Base-by-base conservation (phyloP, 2,329 filamentous ascomycete species). In the Sarocladium kiliense region DNA sequence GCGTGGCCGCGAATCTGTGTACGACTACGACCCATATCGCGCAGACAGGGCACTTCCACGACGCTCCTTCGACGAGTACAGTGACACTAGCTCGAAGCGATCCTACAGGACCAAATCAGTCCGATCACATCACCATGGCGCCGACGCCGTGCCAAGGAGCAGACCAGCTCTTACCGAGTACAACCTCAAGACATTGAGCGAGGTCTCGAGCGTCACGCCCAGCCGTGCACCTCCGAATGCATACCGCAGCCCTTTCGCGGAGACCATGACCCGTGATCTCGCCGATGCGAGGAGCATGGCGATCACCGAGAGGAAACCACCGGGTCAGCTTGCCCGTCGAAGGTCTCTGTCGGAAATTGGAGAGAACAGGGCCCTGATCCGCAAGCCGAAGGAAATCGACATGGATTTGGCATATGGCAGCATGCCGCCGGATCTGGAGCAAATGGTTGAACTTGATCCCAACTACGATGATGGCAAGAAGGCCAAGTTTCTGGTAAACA, bases 351-450 rank as follows among this genome's bases (percentile, higher is more conserved):
- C 42, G 2, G 53, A 58, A n/a, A 6, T 55, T 21, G 26, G 36
- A 14, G 32, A 30, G 14, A 23, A 34, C 18, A 51, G 23, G 26
- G 25, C 44, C 10, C 44, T 50, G 3, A 25, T 53, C 3, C 32
- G 36, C 26, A 53, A 53, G 21, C 36, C 50, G 44, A 76, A 79
- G 62, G 76, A 85, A 55, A 85, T 96, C 62, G 93, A 97, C 65
- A 91, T 96, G 89, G 81, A 96, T 66, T 78, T 97, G 7, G 93
- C 93, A 7, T 97, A 97, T 64, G 93, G 93, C 57, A 86, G 89
- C 54, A 77, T 94, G 0, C 89, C 88, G 1, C 84, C 89, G 56
- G 82, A 91, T 63, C 71, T 90, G 71, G 67, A 74, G 65, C 54
- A 71, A 69, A 67, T 76, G 62, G 62, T 75, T 64, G 73, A 82